Conservation (phyloP, 441 rosid genomes). For the Erysimum cheiri region DNA sequence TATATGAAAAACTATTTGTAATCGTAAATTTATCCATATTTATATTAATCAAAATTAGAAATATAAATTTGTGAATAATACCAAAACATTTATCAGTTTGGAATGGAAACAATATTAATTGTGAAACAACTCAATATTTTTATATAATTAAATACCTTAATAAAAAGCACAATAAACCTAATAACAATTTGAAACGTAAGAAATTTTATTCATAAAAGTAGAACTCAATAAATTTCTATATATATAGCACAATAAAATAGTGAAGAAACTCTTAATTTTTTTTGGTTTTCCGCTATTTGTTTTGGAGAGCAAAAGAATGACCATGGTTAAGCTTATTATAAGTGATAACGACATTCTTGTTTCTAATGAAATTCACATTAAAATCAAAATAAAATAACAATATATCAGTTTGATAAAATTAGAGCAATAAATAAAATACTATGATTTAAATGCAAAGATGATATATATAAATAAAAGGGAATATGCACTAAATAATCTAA, state of each 20-base stretch:
- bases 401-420: background rate
- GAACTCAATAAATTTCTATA: too few relatives aligned
- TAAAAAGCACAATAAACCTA: background rate
- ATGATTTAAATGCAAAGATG: background rate
- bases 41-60: too few relatives aligned
- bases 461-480: background rate
- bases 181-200: background rate
- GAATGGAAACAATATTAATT: too few relatives aligned
- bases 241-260: slow-evolving; percentile 1
- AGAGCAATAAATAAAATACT: background rate
- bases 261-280: background rate
- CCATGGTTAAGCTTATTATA: too few relatives aligned
- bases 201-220: background rate
- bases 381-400: background rate
- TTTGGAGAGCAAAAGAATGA: too few relatives aligned
- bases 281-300: too few relatives aligned
- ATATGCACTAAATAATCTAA: too few relatives aligned
- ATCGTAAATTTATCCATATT: background rate
- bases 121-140: background rate
- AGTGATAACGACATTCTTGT: too few relatives aligned
- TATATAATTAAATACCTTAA: background rate
- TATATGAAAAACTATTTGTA: background rate
- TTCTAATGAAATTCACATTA: background rate
- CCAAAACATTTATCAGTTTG: too few relatives aligned
- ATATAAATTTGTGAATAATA: too few relatives aligned